phyloP scores from a whole-genome alignment of 1,139 yeast species.

The Arxiozyma slooffiae region DNA sequence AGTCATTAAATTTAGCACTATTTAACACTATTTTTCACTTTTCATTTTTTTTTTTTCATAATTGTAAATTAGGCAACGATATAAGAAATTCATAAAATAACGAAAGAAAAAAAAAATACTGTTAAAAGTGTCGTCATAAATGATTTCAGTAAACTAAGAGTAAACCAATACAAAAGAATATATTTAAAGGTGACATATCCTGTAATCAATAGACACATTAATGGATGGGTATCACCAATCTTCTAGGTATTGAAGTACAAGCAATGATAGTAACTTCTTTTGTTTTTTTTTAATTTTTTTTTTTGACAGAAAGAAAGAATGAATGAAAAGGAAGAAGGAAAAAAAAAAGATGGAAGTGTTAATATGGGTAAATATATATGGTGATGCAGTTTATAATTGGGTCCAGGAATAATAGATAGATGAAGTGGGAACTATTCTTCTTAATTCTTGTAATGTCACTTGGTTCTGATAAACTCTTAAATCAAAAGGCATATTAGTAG shows the following conservation, averaged over 20 bases:
- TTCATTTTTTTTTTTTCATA: no score
- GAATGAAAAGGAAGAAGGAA: no score
- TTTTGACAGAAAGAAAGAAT: no score
- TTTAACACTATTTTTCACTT: no score
- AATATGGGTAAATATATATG: not conserved
- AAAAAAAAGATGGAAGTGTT: not conserved
- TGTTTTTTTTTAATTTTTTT: no score
- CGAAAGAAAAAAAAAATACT: no score
- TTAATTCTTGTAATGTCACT: slow-evolving; percentile 26
- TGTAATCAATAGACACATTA: not conserved
- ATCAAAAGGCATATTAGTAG: slow-evolving; percentile 26
- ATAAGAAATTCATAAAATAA: not conserved
- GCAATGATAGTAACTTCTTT: no score
- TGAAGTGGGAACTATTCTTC: slow-evolving; percentile 25
- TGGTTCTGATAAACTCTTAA: slow-evolving; percentile 25
- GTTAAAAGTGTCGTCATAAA: not conserved
- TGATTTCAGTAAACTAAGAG: not conserved
- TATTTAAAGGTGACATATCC: not conserved
- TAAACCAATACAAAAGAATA: no score
- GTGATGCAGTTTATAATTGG: slow-evolving; percentile 19
- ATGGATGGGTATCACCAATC: not conserved
- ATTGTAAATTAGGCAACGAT: not conserved
- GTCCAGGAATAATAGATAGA: slow-evolving; percentile 30
- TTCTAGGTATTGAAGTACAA: not conserved
- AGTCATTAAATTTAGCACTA: no score